Evolutionary conservation across 1,284 basidiomycete genomes (phyloP).

Genomic region (Sporisorium exsertum): DNA sequence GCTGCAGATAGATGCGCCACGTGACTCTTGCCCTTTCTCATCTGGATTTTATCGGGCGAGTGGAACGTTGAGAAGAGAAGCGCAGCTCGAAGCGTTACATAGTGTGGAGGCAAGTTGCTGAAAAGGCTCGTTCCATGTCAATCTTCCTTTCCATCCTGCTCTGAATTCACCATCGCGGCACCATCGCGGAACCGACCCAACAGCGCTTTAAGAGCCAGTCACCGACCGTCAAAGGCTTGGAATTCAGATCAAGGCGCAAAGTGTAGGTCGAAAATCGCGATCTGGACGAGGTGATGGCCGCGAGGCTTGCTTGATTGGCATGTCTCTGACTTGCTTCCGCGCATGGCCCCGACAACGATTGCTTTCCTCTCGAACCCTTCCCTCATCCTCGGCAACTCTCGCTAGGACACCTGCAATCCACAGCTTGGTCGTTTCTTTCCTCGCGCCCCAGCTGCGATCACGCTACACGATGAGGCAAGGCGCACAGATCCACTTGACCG

Average conservation of each 20-base stretch:
- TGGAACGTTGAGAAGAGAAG: conserved; percentile 22
- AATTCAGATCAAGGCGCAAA: too few species aligned
- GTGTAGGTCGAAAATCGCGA: background rate
- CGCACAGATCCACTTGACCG: conserved; percentile 43
- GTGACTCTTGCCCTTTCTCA: conserved; percentile 14
- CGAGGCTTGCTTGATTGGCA: conserved; percentile 22
- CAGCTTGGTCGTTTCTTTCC: background rate
- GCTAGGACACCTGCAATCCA: background rate
- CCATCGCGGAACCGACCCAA: background rate
- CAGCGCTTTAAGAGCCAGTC: background rate
- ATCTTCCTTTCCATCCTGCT: background rate
- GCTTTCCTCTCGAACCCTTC: background rate
- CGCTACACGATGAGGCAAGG: conserved; percentile 25
- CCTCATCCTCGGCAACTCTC: background rate
- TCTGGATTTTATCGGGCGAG: conserved; percentile 26
- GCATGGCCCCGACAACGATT: conserved; percentile 22
- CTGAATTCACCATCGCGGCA: background rate
- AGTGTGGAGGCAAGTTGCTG: conserved; percentile 20
- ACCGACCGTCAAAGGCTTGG: too few species aligned
- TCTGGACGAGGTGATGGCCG: conserved; percentile 13
- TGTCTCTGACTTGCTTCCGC: conserved; percentile 36
- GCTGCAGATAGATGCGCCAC: conserved; percentile 29
- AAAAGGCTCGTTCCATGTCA: background rate
- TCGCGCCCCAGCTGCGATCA: conserved; percentile 4
- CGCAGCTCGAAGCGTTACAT: background rate